These are phyloP conservation scores for Hyaloperonospora brassicae DNA, from an alignment of 352 stramenopile species.

Conservation along the genomic window DNA sequence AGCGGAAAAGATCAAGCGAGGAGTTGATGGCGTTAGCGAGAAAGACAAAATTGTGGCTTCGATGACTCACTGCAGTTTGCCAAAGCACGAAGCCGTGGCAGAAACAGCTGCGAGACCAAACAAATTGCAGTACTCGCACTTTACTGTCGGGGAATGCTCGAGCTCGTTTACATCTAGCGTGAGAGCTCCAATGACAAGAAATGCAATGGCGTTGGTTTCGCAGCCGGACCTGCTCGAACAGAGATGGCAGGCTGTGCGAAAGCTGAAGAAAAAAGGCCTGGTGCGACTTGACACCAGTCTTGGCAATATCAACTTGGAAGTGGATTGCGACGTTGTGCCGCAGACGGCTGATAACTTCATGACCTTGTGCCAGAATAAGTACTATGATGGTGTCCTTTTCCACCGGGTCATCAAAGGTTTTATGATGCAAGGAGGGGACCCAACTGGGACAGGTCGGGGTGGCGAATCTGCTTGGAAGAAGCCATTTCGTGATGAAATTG, in stretches of 20 bases:
- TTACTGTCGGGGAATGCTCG: constrained; percentile 86
- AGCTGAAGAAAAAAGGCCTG: constrained; percentile 95
- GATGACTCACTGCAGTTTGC: constrained; percentile 42
- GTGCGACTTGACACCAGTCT: constrained; percentile 92
- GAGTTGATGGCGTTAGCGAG: constrained; percentile 48
- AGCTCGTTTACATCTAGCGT: constrained; percentile 94
- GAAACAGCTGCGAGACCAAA: constrained; percentile 12
- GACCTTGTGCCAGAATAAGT: constrained; percentile 84
- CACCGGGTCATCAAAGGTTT: constrained; percentile 96
- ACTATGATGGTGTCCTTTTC: constrained; percentile 93
- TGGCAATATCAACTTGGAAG: constrained; percentile 91
- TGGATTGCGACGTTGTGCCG: constrained; percentile 96
- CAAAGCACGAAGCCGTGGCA: constrained; percentile 16
- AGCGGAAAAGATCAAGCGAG: constrained; percentile 51
- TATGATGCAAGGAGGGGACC: constrained; percentile 93
- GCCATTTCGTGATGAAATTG: constrained; percentile 95
- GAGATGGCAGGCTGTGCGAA: constrained; percentile 82
- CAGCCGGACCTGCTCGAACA: constrained; percentile 54
- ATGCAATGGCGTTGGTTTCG: constrained; percentile 39
- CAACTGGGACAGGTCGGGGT: constrained; percentile 91
- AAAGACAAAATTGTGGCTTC: constrained; percentile 73
- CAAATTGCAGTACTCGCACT: constrained; percentile 61
- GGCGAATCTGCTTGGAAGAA: constrained; percentile 92
- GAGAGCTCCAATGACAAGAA: constrained; percentile 67
- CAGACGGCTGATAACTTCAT: constrained; percentile 97